Percentiles rank a stretch among this genome's conserved stretches.
phyloP scores from a whole-genome alignment of 192 early-diverging fungal genomes.

The Backusella morwellensis region DNA sequence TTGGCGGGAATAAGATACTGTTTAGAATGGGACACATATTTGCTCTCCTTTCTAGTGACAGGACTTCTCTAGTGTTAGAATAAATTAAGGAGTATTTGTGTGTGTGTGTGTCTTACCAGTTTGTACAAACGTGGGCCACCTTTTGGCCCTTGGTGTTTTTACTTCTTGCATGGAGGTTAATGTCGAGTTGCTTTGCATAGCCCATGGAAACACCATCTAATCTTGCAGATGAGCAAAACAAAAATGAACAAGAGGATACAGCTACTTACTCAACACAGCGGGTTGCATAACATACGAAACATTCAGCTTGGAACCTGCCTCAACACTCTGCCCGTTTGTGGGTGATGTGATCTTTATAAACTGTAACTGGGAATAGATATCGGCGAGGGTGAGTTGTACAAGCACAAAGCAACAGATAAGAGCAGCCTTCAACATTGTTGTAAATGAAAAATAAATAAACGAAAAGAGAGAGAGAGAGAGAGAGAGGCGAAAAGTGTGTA shows the following conservation, averaged over 20 bases:
- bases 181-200: conserved; percentile 7
- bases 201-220: conserved; percentile 21
- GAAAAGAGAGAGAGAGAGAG: background rate
- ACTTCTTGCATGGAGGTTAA: conserved; percentile 22
- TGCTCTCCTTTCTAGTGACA: conserved; percentile 14
- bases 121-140: background rate
- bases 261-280: background rate
- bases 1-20: conserved; percentile 20
- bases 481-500: background rate
- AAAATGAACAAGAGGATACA: background rate
- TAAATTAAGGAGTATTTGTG: background rate
- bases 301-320: conserved; percentile 9
- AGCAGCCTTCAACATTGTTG: background rate
- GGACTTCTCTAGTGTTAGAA: conserved; percentile 3
- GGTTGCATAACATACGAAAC: conserved; percentile 27
- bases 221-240: background rate
- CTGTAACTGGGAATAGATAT: conserved; percentile 27
- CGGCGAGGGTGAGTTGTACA: background rate
- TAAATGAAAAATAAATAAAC: background rate
- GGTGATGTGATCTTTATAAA: conserved; percentile 28
- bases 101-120: background rate
- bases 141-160: conserved; percentile 15
- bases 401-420: background rate
- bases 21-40: conserved; percentile 25
- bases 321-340: conserved; percentile 6